Evolutionary conservation across 305 asterid species (phyloP), one percentile per base, ranked within the genome.

Genomic region (Caryopteris hybrid): DNA sequence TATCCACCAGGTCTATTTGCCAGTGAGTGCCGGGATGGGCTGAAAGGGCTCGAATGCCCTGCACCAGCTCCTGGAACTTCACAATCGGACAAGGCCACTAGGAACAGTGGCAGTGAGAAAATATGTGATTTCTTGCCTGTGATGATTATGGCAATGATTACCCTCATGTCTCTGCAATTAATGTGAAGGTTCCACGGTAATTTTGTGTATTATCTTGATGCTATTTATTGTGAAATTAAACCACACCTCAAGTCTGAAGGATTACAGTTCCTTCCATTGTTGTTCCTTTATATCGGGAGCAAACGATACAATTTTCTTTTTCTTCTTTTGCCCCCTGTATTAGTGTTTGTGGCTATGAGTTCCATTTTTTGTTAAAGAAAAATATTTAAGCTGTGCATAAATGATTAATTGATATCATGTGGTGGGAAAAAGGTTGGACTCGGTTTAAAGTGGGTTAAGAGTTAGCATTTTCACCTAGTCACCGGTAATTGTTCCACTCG

Each of bases 1-100:
- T 92, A 92, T 52, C 96, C 98, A 3, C 88, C 96, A 0, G 97
- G 95, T 18, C 78, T 92, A 34, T 90, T 92, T 13, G 73, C 96
- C 42, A 86, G 81, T 0, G 80, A 68, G 74, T 92, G 98, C 77
- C 52, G 47, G 9, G 95, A 75, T 7, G 86, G 68, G 7, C 77
- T 71, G 60, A 0, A 4, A 0, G 97, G 98, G 46, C 91, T 92
- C 5, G 75, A 6, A n/a, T 92, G 98, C 75, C 78, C 85, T 38
- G 83, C 85, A 10, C 53, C 1, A 36, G 5, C 83, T 29, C 80
- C 85, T 0, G 73, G 80, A 8, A 60, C 80, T 41, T 42, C 77
- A 23, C 61, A 25, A 38, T 7, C 85, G 17, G 83, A 64, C 18
- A 61, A 10, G 18, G 34, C 47, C 39, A 16, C 1, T 3, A 22